phyloP scores from a whole-genome alignment of 257 asterid genomes.

The Nicotiana otophora region DNA sequence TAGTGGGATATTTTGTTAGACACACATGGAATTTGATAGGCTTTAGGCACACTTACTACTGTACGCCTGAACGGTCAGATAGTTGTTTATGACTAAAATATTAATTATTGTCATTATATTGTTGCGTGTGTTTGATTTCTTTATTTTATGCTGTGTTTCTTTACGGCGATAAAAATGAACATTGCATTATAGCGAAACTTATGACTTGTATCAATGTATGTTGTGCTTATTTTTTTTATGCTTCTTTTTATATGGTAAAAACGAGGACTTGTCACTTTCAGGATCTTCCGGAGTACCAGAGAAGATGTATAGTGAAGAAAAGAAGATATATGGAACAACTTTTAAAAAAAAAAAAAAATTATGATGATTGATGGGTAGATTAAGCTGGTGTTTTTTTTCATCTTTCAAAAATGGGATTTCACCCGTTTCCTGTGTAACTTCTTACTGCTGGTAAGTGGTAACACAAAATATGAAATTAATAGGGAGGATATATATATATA shows the following conservation, averaged over 20 bases:
- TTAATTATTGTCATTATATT: no score
- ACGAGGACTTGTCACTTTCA: no score
- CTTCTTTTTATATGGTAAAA: background rate
- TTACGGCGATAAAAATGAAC: background rate
- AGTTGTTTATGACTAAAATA: background rate
- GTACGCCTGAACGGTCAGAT: background rate
- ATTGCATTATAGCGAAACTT: background rate
- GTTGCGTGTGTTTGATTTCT: background rate
- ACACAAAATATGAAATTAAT: no score
- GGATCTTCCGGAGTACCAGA: background rate
- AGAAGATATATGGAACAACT: no score
- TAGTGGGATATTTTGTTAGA: no score
- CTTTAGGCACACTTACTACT: background rate
- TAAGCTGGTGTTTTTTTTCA: no score
- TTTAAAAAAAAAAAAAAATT: no score
- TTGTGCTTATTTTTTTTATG: background rate
- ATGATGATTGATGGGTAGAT: no score
- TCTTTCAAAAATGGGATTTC: no score
- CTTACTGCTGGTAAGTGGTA: no score
- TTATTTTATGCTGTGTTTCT: background rate
- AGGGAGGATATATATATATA: no score
- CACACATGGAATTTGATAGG: background rate
- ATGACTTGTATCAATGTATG: background rate
- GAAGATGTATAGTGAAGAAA: background rate
- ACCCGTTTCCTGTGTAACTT: no score